phyloP scores from a whole-genome alignment of 345 rosid genomes.

The Schrenkiella parvula region DNA sequence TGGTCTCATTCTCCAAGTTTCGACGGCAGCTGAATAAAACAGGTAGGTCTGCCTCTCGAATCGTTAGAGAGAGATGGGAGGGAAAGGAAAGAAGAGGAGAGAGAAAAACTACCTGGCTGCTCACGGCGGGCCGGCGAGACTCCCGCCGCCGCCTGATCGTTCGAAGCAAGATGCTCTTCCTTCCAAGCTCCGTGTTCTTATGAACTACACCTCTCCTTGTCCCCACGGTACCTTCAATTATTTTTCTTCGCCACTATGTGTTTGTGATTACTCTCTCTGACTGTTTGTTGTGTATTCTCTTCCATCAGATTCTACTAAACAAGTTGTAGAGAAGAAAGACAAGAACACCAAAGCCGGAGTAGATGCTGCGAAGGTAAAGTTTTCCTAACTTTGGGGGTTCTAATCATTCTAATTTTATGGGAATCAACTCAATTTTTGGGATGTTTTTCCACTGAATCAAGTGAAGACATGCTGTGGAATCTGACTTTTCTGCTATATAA shows the following conservation, averaged over 20 bases:
- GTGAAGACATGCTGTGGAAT: background rate
- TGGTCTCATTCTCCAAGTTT: background rate
- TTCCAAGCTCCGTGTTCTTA: slow-evolving; percentile 69
- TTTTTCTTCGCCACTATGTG: background rate
- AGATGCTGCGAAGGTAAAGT: slow-evolving; percentile 12
- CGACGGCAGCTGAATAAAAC: background rate
- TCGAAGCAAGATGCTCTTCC: slow-evolving; percentile 70
- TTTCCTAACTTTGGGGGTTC: background rate
- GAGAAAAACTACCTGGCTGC: slow-evolving; percentile 82
- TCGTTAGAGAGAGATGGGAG: slow-evolving; percentile 52
- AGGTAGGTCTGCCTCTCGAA: background rate
- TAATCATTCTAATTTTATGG: background rate
- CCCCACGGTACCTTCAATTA: slow-evolving; percentile 27
- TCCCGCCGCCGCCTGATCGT: slow-evolving; percentile 86
- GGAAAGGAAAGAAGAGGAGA: slow-evolving; percentile 76
- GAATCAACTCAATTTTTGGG: background rate
- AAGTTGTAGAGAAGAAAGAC: slow-evolving; percentile 20
- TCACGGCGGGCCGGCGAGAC: slow-evolving; percentile 64
- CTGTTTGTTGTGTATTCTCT: background rate
- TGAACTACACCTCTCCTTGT: slow-evolving; percentile 48
- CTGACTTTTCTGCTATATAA: background rate
- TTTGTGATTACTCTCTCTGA: background rate
- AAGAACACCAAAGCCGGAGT: background rate
- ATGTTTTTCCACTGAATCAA: background rate
- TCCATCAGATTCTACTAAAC: slow-evolving; percentile 23